These are phyloP conservation scores for Aspergillus affinis DNA, from an alignment of 495 filamentous ascomycete species.

Conservation along the genomic window DNA sequence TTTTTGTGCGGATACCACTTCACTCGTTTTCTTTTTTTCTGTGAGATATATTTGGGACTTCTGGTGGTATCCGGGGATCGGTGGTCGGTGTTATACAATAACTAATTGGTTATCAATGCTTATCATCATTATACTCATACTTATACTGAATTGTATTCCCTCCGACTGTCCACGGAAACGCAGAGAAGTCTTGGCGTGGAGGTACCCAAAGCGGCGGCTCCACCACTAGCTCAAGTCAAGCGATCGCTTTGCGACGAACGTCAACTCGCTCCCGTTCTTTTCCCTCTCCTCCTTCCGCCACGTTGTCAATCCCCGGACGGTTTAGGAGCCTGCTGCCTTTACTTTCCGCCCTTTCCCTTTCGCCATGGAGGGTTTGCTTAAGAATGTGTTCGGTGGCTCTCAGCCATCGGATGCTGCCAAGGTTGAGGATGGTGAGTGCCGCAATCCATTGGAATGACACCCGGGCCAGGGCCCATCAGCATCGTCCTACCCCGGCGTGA, in stretches of 20 bases:
- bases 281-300: slow-evolving; percentile 22
- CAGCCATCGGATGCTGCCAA: slow-evolving; percentile 53
- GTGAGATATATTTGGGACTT: slow-evolving; percentile 11
- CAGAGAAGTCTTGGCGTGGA: slow-evolving; percentile 11
- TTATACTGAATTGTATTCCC: no score
- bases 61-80: slow-evolving; percentile 1
- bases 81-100: not conserved
- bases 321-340: not conserved
- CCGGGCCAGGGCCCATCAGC: not conserved
- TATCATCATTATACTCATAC: no score
- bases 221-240: slow-evolving; percentile 19
- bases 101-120: no score
- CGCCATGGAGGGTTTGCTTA: slow-evolving; percentile 67
- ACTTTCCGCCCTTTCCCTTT: slow-evolving; percentile 3
- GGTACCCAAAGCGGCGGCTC: slow-evolving; percentile 16
- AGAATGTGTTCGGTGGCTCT: slow-evolving; percentile 65
- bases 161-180: no score
- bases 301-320: slow-evolving; percentile 13
- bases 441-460: not conserved
- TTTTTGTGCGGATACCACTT: slow-evolving; percentile 23
- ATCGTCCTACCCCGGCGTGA: not conserved
- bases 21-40: slow-evolving; percentile 15
- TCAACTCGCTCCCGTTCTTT: slow-evolving; percentile 23
- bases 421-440: slow-evolving; percentile 60
- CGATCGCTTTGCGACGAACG: slow-evolving; percentile 26